A percentile compares a stretch with the other conserved stretches of the same genome.
These are phyloP conservation scores for Candida chauliodis DNA, from an alignment of 805 yeast genomes.

Conservation along the genomic window DNA sequence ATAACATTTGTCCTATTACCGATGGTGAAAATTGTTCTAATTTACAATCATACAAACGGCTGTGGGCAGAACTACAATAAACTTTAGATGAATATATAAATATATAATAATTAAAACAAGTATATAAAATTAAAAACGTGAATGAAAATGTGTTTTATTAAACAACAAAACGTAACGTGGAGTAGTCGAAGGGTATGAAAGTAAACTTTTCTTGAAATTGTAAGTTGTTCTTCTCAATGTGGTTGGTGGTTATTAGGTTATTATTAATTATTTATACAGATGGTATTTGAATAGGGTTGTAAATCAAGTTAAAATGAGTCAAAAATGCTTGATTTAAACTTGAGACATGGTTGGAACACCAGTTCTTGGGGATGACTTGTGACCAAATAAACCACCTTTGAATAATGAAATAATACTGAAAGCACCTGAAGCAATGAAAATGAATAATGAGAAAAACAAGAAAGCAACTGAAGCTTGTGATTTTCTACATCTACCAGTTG, in stretches of 20 bases:
- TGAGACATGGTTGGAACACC: constrained; percentile 91
- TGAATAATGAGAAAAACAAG: constrained; percentile 78
- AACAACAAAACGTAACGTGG: no score
- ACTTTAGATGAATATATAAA: background rate
- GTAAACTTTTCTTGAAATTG: no score
- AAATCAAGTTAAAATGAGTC: no score
- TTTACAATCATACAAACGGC: no score
- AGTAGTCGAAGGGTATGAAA: background rate
- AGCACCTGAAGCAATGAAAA: constrained; percentile 64
- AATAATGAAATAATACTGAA: constrained; percentile 56
- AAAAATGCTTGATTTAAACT: constrained; percentile 53
- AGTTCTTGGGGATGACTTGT: constrained; percentile 51
- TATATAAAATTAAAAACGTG: constrained; percentile 3
- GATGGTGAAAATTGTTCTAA: no score
- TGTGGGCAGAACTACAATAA: no score
- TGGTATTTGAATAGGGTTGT: no score
- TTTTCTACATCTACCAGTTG: constrained; percentile 85
- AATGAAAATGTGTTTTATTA: background rate
- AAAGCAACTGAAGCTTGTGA: constrained; percentile 84
- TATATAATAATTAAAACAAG: constrained; percentile 1
- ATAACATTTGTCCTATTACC: no score
- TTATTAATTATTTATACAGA: background rate
- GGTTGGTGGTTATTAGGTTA: background rate
- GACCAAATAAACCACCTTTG: constrained; percentile 47
- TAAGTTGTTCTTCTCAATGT: no score